Evolutionary conservation across 2,329 filamentous ascomycete genomes (phyloP), one percentile per base, ranked within the genome.

Genomic region (Xylariaceae sp.): DNA sequence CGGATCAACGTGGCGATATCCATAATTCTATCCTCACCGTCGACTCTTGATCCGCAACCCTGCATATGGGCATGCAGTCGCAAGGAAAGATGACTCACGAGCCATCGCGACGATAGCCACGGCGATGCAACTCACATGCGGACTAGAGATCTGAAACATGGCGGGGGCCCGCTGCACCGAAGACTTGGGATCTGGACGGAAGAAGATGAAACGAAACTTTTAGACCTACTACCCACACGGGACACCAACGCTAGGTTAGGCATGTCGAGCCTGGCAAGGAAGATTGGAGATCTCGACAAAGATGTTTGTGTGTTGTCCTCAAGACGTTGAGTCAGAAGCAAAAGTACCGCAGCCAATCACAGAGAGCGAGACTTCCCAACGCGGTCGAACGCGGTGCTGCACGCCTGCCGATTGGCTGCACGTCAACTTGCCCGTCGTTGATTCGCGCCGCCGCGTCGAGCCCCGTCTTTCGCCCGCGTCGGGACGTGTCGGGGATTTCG

Each of bases 71-170:
- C 10, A 50, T 58, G 53, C 55, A 43, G 41, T 42, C 50, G n/a
- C 60, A 42, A 42, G 61, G 62, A 62, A 58, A 40, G 49, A 58
- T 61, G 60, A 63, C 40, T 63, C 60, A 63, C 54, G 46, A 48
- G 48, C 46, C 39, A 36, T 36, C n/a, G 40, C 10, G 36, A 42
- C 40, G 42, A 19, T 11, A 17, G 36, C 40, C 48, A 42, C 22
- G 44, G 38, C 51, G 46, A 48, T 45, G 34, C 41, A 46, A 42
- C 31, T 42, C 19, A 42, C 45, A 28, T 22, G 31, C 28, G 40
- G 33, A 34, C 45, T 44, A 44, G 48, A 33, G 61, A 64, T 61
- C 57, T 64, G 62, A 64, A 64, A 64, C 62, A 49, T 42, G 45
- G 43, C 6, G 42, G 40, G 28, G 34, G 34, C 10, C 34, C 54